Evolutionary conservation across 2,329 filamentous ascomycete genomes (phyloP), one percentile per base, ranked within the genome.

Genomic region (Sordariomycetes sp.): DNA sequence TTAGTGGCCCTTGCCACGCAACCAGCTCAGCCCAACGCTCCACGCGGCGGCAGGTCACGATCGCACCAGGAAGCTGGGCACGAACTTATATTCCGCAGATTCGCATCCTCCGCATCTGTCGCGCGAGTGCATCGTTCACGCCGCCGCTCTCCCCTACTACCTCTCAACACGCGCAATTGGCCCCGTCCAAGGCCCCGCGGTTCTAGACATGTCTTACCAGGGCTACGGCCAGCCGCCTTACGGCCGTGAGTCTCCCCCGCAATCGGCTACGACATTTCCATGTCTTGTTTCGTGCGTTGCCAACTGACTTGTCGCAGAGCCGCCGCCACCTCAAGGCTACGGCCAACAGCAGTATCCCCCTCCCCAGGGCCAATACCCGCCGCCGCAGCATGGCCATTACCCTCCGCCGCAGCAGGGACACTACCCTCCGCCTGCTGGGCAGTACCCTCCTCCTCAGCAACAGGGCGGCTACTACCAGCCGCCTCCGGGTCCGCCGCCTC

Each of bases 191-290:
- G n/a, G n/a, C n/a, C n/a, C n/a, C n/a, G n/a, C n/a, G n/a, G n/a
- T n/a, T n/a, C n/a, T n/a, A n/a, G 17, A n/a, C 21, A 61, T 61
- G 57, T 57, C 57, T 33, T 58, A 60, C 38, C 53, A 49, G 38
- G 50, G 50, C 33, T 54, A 54, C 35, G 51, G 51, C 33, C 39
- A 38, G 36, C 48, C 46, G 40, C 44, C 48, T 24, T 50, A 51
- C 40, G 56, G 58, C 44, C 58, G 58, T 61, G 35, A 53, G 58
- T 59, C 4, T 18, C 25, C 17, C 8, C 5, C 18, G 5, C 14
- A n/a, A n/a, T n/a, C n/a, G n/a, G n/a, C n/a, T n/a, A n/a, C n/a
- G n/a, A n/a, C n/a, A n/a, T n/a, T n/a, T n/a, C n/a, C n/a, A n/a
- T n/a, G n/a, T n/a, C n/a, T n/a, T n/a, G n/a, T n/a, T n/a, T n/a